These are phyloP conservation scores for Paraphaeosphaeria sporulosa DNA, from an alignment of 2,329 filamentous ascomycete species.

Conservation along the genomic window DNA sequence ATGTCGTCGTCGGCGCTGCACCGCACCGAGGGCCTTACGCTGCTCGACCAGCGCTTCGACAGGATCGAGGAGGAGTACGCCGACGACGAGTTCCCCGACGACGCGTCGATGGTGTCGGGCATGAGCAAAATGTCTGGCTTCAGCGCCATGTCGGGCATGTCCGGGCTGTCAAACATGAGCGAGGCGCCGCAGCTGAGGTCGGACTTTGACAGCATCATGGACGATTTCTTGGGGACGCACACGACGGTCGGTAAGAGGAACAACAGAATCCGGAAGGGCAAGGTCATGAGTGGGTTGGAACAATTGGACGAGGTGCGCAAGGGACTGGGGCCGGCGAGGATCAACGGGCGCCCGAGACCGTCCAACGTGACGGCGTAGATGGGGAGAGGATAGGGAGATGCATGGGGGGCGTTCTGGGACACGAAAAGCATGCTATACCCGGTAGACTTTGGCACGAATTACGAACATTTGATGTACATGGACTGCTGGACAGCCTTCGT, in stretches of 20 bases:
- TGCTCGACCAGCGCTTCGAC: constrained; percentile 91
- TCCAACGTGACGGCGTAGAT: constrained; percentile 23
- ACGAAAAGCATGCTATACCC: constrained; percentile 16
- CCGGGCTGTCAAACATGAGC: constrained; percentile 43
- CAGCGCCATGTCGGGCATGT: constrained; percentile 45
- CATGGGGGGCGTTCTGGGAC: constrained; percentile 8
- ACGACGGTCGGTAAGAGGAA: constrained; percentile 76
- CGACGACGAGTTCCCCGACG: constrained; percentile 50
- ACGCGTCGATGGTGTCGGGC: constrained; percentile 56
- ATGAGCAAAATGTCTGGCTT: constrained; percentile 61
- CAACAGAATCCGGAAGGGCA: constrained; percentile 76
- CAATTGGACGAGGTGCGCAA: constrained; percentile 90
- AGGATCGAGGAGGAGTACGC: constrained; percentile 83
- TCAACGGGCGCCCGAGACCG: constrained; percentile 49
- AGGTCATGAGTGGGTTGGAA: constrained; percentile 80
- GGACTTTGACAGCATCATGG: constrained; percentile 90
- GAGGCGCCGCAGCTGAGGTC: constrained; percentile 65
- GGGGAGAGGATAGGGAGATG: not conserved
- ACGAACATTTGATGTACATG: not conserved
- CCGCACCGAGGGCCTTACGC: constrained; percentile 83
- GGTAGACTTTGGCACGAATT: constrained; percentile 5
- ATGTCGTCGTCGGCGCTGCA: constrained; percentile 91
- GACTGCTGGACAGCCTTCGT: not conserved
- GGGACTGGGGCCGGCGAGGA: constrained; percentile 77
- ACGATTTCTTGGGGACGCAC: constrained; percentile 85